Conservation (phyloP, 1,139 yeast species). For the Geotrichum phurueaensis region DNA sequence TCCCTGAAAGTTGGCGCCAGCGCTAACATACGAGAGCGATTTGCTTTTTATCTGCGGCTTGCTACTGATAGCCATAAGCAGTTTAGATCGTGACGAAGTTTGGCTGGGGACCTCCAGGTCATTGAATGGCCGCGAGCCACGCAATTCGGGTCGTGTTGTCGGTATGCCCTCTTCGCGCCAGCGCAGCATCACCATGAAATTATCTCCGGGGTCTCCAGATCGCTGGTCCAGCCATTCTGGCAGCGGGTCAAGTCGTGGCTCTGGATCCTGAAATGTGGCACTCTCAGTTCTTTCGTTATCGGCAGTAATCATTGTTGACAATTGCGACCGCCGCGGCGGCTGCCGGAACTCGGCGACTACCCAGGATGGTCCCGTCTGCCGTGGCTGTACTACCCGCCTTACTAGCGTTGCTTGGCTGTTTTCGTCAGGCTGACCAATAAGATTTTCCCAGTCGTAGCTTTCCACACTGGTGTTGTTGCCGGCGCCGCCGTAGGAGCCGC, state of each 20-base stretch:
- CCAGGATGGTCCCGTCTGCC: slow-evolving; percentile 6
- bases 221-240: background rate
- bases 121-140: background rate
- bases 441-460: background rate
- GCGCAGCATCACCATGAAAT: background rate
- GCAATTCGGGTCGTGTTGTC: background rate
- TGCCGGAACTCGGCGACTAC: slow-evolving; percentile 8
- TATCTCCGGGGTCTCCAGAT: background rate
- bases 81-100: background rate
- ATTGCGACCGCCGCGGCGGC: slow-evolving; percentile 5
- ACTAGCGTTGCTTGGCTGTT: slow-evolving; percentile 6
- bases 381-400: slow-evolving; percentile 9
- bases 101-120: background rate
- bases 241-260: background rate
- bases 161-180: background rate
- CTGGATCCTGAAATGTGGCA: background rate
- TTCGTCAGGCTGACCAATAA: background rate
- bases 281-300: background rate
- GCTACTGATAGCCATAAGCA: background rate
- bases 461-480: background rate
- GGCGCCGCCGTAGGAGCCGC: background rate
- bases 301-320: slow-evolving; percentile 9
- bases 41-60: background rate
- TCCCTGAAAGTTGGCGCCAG: slow-evolving; percentile 2
- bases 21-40: background rate